Base-by-base conservation (phyloP, 2,329 filamentous ascomycete genomes). In the Berkeleyomyces rouxiae region DNA sequence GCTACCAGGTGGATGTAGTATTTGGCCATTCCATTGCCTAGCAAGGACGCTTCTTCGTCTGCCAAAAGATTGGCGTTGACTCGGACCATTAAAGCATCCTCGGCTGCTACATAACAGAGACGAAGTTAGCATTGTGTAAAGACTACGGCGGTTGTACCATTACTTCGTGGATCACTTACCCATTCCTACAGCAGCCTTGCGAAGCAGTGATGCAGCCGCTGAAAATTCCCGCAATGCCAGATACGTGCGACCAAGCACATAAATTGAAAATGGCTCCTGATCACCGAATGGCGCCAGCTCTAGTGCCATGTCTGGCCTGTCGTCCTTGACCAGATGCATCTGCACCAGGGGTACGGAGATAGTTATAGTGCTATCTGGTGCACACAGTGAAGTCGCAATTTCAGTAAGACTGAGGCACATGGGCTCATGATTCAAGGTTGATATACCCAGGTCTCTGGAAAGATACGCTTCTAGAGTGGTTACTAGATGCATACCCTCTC, bases 1-100 rank as follows among this genome's bases (percentile, higher is more conserved):
- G 83, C 79, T 10, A 91, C 81, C 59, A 97, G 82, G 71, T 99
- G 93, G 49, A 86, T 83, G 72, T 95, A 95, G 74, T 96, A 99
- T 66, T 82, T 84, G 4, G 89, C 81, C 47, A 91, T 78, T 1
- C 92, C 93, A 63, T 82, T 82, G 70, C 90, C 81, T 33, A 86
- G 78, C 11, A 96, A 80, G 7, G 83, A 82, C 51, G 79, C 77
- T 68, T 81, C 85, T 6, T 47, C 58, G 37, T 61, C 62, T 23
- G 47, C 46, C 4, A 63, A 39, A 16, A 63, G n/a, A 23, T 46
- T 31, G 6, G 61, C 51, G 23, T 64, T 64, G 16, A 61, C 36
- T 16, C 78, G 76, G 58, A 80, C 76, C 1, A 74, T 69, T 53
- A 77, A 71, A n/a, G 75, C 72, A 63, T 76, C 74, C 36, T 75